Percentiles rank a stretch among this genome's conserved stretches.
These are phyloP conservation scores for Cercis canadensis DNA, from an alignment of 306 rosid genomes.

Conservation along the genomic window DNA sequence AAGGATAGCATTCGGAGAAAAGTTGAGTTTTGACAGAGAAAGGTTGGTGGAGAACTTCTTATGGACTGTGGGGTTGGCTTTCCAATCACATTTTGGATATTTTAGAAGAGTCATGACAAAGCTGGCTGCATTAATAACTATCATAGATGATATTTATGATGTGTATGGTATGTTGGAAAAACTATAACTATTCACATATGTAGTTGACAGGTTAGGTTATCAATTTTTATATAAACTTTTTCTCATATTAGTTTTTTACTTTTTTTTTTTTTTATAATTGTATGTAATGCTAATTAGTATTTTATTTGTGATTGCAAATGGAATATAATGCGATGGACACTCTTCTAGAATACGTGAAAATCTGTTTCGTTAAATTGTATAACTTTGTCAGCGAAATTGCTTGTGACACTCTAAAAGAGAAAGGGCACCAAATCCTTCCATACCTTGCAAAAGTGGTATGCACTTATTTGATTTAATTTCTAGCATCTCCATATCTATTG, in stretches of 20 bases:
- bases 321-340: constrained; percentile 28
- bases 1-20: no score
- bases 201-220: constrained; percentile 19
- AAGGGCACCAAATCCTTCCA: background rate
- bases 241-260: no score
- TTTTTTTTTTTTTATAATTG: no score
- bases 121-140: background rate
- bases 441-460: constrained; percentile 12
- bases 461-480: background rate
- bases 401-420: constrained; percentile 14
- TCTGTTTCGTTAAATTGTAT: constrained; percentile 7
- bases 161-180: constrained; percentile 14
- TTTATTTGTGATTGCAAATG: no score
- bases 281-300: no score
- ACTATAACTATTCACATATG: constrained; percentile 22
- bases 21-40: constrained; percentile 4
- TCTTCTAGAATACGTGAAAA: constrained; percentile 27
- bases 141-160: constrained; percentile 25
- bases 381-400: constrained; percentile 20
- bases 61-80: constrained; percentile 3
- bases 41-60: constrained; percentile 25
- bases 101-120: background rate
- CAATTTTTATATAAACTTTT: no score
- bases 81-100: constrained; percentile 2
- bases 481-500: background rate